phyloP scores from a whole-genome alignment of 1,284 basidiomycete species.

The Sporisorium reilianum region DNA sequence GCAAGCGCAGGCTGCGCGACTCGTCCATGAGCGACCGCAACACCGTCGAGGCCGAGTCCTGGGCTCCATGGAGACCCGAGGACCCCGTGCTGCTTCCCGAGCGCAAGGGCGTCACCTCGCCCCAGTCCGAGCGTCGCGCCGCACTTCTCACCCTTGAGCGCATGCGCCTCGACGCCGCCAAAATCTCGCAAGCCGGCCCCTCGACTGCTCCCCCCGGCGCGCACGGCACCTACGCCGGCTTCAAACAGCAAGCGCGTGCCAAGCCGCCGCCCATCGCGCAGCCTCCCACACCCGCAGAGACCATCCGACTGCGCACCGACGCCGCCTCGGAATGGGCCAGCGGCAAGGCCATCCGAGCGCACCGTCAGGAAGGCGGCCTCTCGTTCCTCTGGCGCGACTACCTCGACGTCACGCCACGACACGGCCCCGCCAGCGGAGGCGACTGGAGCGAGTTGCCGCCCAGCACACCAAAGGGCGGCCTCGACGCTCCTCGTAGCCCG shows the following conservation, averaged over 20 bases:
- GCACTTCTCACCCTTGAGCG: slow-evolving; percentile 32
- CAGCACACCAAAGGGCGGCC: slow-evolving; percentile 18
- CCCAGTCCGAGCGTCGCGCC: slow-evolving; percentile 48
- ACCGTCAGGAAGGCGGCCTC: slow-evolving; percentile 57
- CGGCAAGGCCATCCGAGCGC: slow-evolving; percentile 39
- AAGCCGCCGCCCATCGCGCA: slow-evolving; percentile 64
- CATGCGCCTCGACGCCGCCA: slow-evolving; percentile 24
- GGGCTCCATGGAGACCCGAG: slow-evolving; percentile 64
- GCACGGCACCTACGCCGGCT: slow-evolving; percentile 54
- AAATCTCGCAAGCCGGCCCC: slow-evolving; percentile 18
- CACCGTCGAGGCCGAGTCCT: slow-evolving; percentile 60
- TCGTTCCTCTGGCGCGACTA: slow-evolving; percentile 65
- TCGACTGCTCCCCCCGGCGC: slow-evolving; percentile 42
- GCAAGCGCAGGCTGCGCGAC: slow-evolving; percentile 28
- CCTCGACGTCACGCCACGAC: slow-evolving; percentile 60
- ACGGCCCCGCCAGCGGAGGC: slow-evolving; percentile 61
- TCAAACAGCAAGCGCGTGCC: slow-evolving; percentile 27
- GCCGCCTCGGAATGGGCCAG: slow-evolving; percentile 53
- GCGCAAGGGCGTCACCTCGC: slow-evolving; percentile 41
- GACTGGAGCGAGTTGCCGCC: slow-evolving; percentile 53
- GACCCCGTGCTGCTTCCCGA: slow-evolving; percentile 61
- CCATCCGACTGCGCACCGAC: slow-evolving; percentile 35
- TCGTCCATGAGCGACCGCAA: slow-evolving; percentile 39
- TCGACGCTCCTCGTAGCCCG: slow-evolving; percentile 30
- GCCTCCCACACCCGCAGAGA: slow-evolving; percentile 60